Percentiles rank a stretch among this genome's conserved stretches.
These are phyloP conservation scores for Sporothrix globosa DNA, from an alignment of 2,329 filamentous ascomycete species.

Conservation along the genomic window DNA sequence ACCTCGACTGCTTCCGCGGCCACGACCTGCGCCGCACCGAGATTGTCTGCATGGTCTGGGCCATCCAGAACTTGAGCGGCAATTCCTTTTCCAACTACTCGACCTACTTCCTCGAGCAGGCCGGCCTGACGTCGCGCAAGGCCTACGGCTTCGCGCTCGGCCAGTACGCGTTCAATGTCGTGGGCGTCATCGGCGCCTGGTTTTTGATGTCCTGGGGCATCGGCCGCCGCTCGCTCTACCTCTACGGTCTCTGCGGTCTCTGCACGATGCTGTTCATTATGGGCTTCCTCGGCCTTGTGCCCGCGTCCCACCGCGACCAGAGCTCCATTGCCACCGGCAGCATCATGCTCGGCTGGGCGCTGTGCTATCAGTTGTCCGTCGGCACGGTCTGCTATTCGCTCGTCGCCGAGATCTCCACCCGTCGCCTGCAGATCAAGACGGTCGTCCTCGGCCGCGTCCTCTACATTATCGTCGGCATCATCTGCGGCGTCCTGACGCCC, in stretches of 20 bases:
- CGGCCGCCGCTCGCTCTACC: constrained; percentile 74
- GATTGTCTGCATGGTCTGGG: constrained; percentile 67
- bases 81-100: constrained; percentile 69
- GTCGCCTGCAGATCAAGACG: constrained; percentile 86
- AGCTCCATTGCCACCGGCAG: constrained; percentile 77
- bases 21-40: constrained; percentile 76
- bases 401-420: constrained; percentile 80
- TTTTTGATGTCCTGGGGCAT: constrained; percentile 74
- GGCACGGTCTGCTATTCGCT: constrained; percentile 90
- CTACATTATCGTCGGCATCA: constrained; percentile 75
- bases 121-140: constrained; percentile 56
- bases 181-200: constrained; percentile 81
- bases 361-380: constrained; percentile 84
- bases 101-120: constrained; percentile 65
- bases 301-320: constrained; percentile 58
- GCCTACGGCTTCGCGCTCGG: constrained; percentile 66
- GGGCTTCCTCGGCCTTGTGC: constrained; percentile 79
- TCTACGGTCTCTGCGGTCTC: constrained; percentile 73
- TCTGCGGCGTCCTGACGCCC: constrained; percentile 79
- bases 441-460: constrained; percentile 43
- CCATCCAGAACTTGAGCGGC: constrained; percentile 65
- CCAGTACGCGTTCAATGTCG: constrained; percentile 73
- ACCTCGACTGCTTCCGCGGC: constrained; percentile 82
- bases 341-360: constrained; percentile 81
- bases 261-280: constrained; percentile 78